These are phyloP conservation scores for Aspergillus panamensis DNA, from an alignment of 495 filamentous ascomycete species.

Conservation along the genomic window DNA sequence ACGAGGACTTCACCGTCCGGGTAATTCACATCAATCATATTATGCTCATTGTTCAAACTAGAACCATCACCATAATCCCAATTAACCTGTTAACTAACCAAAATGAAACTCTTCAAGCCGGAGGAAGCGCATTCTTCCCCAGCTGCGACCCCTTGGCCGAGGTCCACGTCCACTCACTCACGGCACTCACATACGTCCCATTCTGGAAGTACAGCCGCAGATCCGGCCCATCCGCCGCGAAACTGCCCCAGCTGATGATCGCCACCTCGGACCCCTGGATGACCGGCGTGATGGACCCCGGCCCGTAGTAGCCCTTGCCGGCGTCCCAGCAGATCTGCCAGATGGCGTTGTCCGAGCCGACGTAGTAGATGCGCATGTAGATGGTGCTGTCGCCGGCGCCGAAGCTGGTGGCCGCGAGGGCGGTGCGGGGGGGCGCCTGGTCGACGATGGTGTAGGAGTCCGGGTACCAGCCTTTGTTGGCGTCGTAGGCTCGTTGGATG, in stretches of 20 bases:
- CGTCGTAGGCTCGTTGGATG: slow-evolving; percentile 17
- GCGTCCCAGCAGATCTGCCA: slow-evolving; percentile 1
- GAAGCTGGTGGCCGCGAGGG: slow-evolving; percentile 20
- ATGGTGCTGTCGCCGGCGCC: background rate
- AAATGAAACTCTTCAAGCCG: too few species aligned
- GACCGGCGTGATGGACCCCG: slow-evolving; percentile 9
- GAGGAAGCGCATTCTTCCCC: slow-evolving; percentile 17
- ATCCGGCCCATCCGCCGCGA: background rate
- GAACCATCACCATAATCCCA: too few species aligned
- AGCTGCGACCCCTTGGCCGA: slow-evolving; percentile 9
- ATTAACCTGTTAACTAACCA: too few species aligned
- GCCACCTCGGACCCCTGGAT: slow-evolving; percentile 19
- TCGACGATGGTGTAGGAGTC: slow-evolving; percentile 2
- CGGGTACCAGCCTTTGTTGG: slow-evolving; percentile 20
- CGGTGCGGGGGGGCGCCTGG: slow-evolving; percentile 2
- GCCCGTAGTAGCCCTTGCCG: slow-evolving; percentile 13
- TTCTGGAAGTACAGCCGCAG: slow-evolving; percentile 23
- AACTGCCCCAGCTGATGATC: slow-evolving; percentile 14
- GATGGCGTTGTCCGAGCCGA: background rate
- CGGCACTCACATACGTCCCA: slow-evolving; percentile 17
- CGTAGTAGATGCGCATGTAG: slow-evolving; percentile 16
- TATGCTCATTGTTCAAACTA: too few species aligned
- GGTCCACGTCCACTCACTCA: slow-evolving; percentile 16
- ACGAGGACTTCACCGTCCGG: too few species aligned
- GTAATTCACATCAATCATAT: too few species aligned